Base-by-base conservation (phyloP, 345 rosid genomes). In the Odontarrhena argentea region DNA sequence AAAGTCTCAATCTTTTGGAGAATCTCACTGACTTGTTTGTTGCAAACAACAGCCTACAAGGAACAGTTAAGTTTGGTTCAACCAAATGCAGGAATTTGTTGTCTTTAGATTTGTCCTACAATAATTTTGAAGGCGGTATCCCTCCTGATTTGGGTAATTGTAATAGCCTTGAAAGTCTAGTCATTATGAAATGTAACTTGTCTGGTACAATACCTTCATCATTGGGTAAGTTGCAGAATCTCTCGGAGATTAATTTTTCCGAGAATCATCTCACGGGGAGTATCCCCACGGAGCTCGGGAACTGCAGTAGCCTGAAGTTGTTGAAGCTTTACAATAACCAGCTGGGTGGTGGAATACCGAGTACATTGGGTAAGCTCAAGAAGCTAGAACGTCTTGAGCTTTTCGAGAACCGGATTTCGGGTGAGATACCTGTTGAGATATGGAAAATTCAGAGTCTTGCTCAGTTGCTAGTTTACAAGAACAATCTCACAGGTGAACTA, bases 281-380 rank as follows among this genome's bases (percentile, higher is more conserved):
- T 56, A 84, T 92, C 49, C 98, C 98, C 4, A 38, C 74, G 0
- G 84, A 87, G 76, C 71, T 92, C 0, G 96, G 92, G 14, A 79
- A 80, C 24, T 89, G 98, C 69, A 78, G 77, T 79, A 82, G 87
- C 54, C 74, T 92, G 76, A 71, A 2, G 30, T 10, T 13, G 53
- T 68, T 92, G 46, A 68, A 35, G 51, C 62, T 83, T 12, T 69
- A 83, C 46, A 47, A 59, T 1, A 92, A 92, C 80, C 85, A 79
- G 68, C 87, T 92, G 11, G 80, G 79, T 56, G 98, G 95, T 2
- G 73, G 48, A 69, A 84, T 92, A 70, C 98, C 92, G 0, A 60
- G 41, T 22, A 80, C 84, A 45, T 67, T 87, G 55, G 91, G 92
- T 4, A 73, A 54, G 77, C 72, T 89, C 15, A 74, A 73, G 41